phyloP scores from a whole-genome alignment of 441 rosid species.

The Theobroma grandiflorum region DNA sequence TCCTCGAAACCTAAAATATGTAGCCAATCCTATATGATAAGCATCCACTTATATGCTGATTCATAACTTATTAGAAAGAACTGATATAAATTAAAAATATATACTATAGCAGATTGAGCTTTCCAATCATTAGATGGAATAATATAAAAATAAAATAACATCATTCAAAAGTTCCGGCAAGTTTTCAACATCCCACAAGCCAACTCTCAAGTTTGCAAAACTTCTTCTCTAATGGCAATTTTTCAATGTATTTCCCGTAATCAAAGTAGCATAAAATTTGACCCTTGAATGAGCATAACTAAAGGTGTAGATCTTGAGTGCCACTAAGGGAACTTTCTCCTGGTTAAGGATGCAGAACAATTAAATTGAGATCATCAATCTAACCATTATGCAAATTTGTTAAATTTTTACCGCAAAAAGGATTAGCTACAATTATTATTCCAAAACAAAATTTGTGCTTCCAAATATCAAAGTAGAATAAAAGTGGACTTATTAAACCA shows the following conservation, averaged over 20 bases:
- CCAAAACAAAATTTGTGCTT: slow-evolving; percentile 7
- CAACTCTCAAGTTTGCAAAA: not conserved
- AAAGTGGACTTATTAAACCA: not conserved
- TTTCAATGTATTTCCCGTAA: not conserved
- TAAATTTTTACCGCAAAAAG: not conserved
- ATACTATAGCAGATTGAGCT: not conserved
- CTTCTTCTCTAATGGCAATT: slow-evolving; percentile 7
- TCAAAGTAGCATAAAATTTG: not conserved
- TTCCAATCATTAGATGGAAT: not conserved
- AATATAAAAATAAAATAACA: not conserved
- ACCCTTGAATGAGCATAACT: not conserved
- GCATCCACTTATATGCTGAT: not conserved
- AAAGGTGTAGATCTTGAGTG: not conserved
- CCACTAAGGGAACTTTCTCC: not conserved
- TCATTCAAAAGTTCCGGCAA: not conserved
- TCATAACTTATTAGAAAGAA: not conserved
- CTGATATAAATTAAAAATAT: not conserved
- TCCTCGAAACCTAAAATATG: not conserved
- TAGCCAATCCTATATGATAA: not conserved
- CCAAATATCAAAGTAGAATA: slow-evolving; percentile 4
- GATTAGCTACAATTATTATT: slow-evolving; percentile 1
- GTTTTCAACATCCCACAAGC: not conserved
- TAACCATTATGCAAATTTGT: not conserved
- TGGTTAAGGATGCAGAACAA: not conserved
- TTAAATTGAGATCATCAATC: not conserved